Evolutionary conservation across 2,329 filamentous ascomycete species (phyloP).

Genomic region (Cordyceps militaris): DNA sequence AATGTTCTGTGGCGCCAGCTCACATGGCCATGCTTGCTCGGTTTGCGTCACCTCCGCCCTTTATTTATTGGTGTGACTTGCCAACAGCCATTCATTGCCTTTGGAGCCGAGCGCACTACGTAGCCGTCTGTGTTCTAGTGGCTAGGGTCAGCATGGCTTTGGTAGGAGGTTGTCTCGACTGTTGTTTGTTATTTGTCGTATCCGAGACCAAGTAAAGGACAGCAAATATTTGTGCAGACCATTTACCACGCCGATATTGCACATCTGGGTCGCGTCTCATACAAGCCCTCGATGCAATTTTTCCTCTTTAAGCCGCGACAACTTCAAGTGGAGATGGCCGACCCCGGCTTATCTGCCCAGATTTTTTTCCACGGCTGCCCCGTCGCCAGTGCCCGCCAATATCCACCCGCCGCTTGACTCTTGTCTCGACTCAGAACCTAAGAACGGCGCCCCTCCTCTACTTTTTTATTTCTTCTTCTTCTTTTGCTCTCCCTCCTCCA

Average conservation of each 20-base stretch:
- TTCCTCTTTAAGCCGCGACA: slow-evolving; percentile 7
- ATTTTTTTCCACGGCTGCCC: background rate
- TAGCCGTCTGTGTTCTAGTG: too few species aligned
- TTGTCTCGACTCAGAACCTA: slow-evolving; percentile 4
- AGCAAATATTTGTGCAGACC: too few species aligned
- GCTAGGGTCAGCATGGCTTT: too few species aligned
- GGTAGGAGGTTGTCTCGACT: too few species aligned
- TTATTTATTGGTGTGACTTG: background rate
- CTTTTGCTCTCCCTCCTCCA: background rate
- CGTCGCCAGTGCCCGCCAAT: background rate
- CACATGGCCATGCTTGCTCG: background rate
- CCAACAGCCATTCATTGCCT: background rate
- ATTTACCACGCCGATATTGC: too few species aligned
- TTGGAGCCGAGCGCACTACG: too few species aligned
- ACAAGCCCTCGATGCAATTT: background rate
- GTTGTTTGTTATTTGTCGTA: too few species aligned
- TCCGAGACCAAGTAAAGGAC: too few species aligned
- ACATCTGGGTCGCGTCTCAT: background rate
- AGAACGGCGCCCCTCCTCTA: slow-evolving; percentile 1
- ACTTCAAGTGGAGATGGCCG: slow-evolving; percentile 1
- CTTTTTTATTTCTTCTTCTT: background rate
- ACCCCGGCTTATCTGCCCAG: background rate
- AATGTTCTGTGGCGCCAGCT: background rate
- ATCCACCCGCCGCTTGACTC: background rate
- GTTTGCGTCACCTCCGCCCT: slow-evolving; percentile 1